phyloP scores from a whole-genome alignment of 371 early-diverging fungal genomes.

The Choanephora cucurbitarum region DNA sequence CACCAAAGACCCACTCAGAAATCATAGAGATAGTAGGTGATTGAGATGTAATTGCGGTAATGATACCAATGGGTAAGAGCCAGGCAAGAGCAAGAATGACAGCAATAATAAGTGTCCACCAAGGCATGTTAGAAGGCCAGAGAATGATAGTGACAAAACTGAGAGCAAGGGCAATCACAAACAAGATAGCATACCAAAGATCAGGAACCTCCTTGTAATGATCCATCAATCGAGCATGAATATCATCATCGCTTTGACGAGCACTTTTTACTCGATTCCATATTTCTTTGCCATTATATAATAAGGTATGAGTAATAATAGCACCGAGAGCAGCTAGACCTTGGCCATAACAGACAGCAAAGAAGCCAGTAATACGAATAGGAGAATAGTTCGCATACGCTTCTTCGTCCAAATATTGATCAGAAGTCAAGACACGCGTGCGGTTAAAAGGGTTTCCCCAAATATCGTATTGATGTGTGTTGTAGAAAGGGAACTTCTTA shows the following conservation, averaged over 20 bases:
- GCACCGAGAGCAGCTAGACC: slow-evolving; percentile 68
- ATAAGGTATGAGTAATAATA: slow-evolving; percentile 63
- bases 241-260: slow-evolving; percentile 54
- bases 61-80: slow-evolving; percentile 70
- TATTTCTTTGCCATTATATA: slow-evolving; percentile 69
- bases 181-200: slow-evolving; percentile 63
- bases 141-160: slow-evolving; percentile 48
- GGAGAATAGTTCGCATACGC: slow-evolving; percentile 69
- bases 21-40: slow-evolving; percentile 46
- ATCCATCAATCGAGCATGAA: slow-evolving; percentile 61
- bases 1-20: slow-evolving; percentile 49
- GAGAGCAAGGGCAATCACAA: slow-evolving; percentile 37
- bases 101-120: slow-evolving; percentile 69
- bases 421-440: slow-evolving; percentile 55
- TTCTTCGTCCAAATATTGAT: slow-evolving; percentile 58
- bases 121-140: slow-evolving; percentile 56
- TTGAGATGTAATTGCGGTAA: slow-evolving; percentile 48
- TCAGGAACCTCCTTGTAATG: slow-evolving; percentile 64
- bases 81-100: slow-evolving; percentile 64
- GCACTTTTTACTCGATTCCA: slow-evolving; percentile 53
- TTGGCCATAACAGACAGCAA: slow-evolving; percentile 73
- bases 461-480: slow-evolving; percentile 57
- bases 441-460: slow-evolving; percentile 54
- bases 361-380: slow-evolving; percentile 74
- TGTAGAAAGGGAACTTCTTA: slow-evolving; percentile 62